Conservation (phyloP, 306 rosid species). For the Neltuma alba region DNA sequence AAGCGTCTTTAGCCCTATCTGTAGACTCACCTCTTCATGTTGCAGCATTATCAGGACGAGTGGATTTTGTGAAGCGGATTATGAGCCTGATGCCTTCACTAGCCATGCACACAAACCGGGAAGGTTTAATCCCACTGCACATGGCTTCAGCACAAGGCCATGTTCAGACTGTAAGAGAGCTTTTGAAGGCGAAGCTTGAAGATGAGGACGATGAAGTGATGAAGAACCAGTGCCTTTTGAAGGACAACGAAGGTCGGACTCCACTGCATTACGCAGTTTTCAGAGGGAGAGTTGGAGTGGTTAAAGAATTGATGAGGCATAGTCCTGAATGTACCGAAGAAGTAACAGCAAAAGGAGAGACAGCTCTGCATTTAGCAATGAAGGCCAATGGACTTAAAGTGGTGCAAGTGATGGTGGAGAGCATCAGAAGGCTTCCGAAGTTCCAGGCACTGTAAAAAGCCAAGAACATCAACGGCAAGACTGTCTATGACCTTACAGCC, state of each 20-base stretch:
- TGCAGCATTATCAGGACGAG: not conserved
- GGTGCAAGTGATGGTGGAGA: not conserved
- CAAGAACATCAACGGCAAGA: not conserved
- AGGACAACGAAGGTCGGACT: not conserved
- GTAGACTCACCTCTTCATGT: not conserved
- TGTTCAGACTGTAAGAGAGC: not conserved
- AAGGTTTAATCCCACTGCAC: not conserved
- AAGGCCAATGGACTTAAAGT: not conserved
- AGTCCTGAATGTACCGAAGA: not conserved
- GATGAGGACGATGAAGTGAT: not conserved
- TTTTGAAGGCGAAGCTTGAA: not conserved
- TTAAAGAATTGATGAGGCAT: not conserved
- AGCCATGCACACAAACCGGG: not conserved
- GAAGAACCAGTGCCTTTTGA: not conserved
- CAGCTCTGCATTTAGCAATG: not conserved
- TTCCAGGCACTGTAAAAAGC: not conserved
- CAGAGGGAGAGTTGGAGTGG: not conserved
- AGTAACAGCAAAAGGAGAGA: not conserved
- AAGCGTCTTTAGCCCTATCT: not conserved
- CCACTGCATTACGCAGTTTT: not conserved
- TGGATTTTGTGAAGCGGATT: not conserved
- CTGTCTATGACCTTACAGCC: not conserved
- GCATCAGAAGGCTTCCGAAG: not conserved
- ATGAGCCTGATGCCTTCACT: not conserved
- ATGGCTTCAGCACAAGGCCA: not conserved